Conservation (phyloP, 768 basidiomycete genomes). For the Russula dissimulans region DNA sequence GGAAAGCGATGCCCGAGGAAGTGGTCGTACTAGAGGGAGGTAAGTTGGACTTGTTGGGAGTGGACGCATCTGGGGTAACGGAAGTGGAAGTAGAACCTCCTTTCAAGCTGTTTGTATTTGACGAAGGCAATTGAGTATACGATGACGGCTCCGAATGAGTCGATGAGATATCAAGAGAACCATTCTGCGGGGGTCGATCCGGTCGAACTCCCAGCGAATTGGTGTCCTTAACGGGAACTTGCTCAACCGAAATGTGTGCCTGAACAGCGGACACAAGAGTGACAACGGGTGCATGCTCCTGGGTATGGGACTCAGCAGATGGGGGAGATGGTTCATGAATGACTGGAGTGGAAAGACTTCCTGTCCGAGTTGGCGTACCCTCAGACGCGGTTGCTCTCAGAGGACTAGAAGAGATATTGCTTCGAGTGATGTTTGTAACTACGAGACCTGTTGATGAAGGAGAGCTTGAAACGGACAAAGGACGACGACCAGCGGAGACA, state of each 20-base stretch:
- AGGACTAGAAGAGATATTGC: background rate
- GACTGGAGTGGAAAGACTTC: background rate
- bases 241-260: background rate
- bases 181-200: background rate
- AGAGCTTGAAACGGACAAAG: background rate
- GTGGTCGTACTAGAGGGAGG: background rate
- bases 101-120: background rate
- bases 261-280: background rate
- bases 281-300: background rate
- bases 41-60: background rate
- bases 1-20: background rate
- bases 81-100: background rate
- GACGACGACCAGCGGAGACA: background rate
- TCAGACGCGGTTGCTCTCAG: background rate
- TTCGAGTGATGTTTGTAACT: background rate
- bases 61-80: background rate
- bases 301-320: background rate
- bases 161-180: background rate
- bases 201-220: background rate
- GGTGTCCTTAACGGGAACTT: background rate
- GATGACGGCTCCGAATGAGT: background rate
- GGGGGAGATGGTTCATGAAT: background rate
- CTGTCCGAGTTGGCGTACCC: background rate
- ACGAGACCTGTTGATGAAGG: background rate
- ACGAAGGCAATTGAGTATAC: background rate